phyloP scores from a whole-genome alignment of 2,329 filamentous ascomycete species.

The Chaetomium strumarium region DNA sequence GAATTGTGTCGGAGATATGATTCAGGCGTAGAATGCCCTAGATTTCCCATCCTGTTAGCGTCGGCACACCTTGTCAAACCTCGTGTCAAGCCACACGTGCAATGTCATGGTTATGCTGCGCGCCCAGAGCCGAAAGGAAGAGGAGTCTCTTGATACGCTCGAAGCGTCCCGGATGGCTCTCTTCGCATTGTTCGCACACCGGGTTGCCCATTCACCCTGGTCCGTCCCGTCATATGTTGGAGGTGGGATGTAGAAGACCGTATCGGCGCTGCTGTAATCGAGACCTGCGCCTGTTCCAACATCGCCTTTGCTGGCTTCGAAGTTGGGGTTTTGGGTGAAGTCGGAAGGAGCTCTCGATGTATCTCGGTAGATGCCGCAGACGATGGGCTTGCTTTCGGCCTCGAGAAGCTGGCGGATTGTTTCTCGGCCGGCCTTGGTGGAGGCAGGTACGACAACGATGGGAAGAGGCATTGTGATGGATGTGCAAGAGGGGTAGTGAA shows the following conservation, averaged over 20 bases:
- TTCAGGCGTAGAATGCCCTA: neutral
- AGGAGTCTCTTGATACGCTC: neutral
- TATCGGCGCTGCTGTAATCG: neutral
- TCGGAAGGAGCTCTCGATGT: neutral
- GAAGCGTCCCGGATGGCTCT: neutral
- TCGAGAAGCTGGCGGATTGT: constrained; percentile 1
- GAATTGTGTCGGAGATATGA: neutral
- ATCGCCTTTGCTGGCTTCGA: neutral
- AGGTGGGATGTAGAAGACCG: constrained; percentile 6
- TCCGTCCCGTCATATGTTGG: constrained; percentile 3
- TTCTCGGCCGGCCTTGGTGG: constrained; percentile 4
- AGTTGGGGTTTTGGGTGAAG: neutral
- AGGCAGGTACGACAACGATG: constrained; percentile 1
- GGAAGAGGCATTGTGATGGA: neutral
- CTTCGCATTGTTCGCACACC: neutral
- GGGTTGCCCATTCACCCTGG: constrained; percentile 1
- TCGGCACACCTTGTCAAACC: neutral
- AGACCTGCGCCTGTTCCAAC: neutral
- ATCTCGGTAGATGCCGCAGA: constrained; percentile 3
- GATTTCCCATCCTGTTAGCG: neutral
- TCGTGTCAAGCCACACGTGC: neutral
- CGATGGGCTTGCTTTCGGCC: neutral
- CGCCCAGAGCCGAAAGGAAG: neutral
- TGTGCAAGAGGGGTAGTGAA: neutral
- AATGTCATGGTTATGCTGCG: neutral